Evolutionary conservation across 1,139 yeast genomes (phyloP).

Genomic region (Scheffersomyces insectosa): DNA sequence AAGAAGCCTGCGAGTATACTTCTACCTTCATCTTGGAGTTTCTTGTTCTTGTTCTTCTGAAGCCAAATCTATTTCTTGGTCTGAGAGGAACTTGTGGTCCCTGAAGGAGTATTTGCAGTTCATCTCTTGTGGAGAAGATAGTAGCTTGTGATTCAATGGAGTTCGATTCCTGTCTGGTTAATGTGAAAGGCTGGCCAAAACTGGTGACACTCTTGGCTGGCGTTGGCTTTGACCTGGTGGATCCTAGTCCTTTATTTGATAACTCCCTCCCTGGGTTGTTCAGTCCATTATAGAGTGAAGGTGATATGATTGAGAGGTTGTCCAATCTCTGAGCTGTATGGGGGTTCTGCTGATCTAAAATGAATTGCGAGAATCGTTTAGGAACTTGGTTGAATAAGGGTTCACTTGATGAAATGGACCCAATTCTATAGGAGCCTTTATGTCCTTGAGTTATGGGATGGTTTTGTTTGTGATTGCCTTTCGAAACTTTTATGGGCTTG

Average conservation of each 20-base stretch:
- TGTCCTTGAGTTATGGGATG: no score
- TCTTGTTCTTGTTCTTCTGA: slow-evolving; percentile 2
- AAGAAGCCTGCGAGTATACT: slow-evolving; percentile 9
- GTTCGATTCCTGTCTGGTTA: slow-evolving; percentile 31
- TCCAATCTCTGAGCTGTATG: slow-evolving; percentile 25
- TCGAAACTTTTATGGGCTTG: not conserved
- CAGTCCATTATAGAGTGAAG: slow-evolving; percentile 24
- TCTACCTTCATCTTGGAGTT: slow-evolving; percentile 14
- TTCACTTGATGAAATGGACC: not conserved
- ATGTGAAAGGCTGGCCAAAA: slow-evolving; percentile 3
- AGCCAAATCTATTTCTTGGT: not conserved
- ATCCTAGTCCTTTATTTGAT: slow-evolving; percentile 2
- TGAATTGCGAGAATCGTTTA: slow-evolving; percentile 42
- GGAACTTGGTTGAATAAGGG: slow-evolving; percentile 37
- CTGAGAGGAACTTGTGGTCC: slow-evolving; percentile 3
- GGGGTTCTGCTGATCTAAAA: slow-evolving; percentile 38
- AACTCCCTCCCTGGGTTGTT: slow-evolving; percentile 7
- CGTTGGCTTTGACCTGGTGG: slow-evolving; percentile 1
- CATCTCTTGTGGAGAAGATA: slow-evolving; percentile 42
- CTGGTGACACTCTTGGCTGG: not conserved
- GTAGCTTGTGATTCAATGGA: slow-evolving; percentile 50
- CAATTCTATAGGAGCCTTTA: not conserved
- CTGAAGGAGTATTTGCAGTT: slow-evolving; percentile 4
- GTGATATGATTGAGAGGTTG: slow-evolving; percentile 26
- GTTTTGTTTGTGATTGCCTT: not conserved